Conservation (phyloP, 805 yeast genomes). For the Scheffersomyces spartinae region DNA sequence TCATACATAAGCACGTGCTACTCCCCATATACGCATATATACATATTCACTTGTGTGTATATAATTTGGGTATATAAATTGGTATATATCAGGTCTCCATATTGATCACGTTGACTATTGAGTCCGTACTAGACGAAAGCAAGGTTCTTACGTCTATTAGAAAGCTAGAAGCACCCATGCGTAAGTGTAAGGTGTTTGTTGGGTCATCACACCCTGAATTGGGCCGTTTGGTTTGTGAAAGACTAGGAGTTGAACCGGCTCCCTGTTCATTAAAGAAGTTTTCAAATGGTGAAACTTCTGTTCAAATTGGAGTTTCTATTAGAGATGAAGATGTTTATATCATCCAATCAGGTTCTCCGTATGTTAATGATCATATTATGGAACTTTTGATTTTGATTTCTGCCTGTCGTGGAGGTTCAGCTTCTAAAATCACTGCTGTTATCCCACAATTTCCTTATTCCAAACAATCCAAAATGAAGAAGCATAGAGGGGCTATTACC, state of each 20-base stretch:
- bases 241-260: slow-evolving; percentile 87
- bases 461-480: slow-evolving; percentile 95
- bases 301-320: slow-evolving; percentile 87
- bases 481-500: slow-evolving; percentile 96
- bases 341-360: slow-evolving; percentile 83
- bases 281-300: slow-evolving; percentile 96
- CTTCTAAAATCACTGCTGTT: slow-evolving; percentile 94
- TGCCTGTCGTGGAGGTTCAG: slow-evolving; percentile 97
- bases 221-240: slow-evolving; percentile 81
- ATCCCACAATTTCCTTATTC: slow-evolving; percentile 97
- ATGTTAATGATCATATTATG: slow-evolving; percentile 89
- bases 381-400: slow-evolving; percentile 85
- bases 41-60: background rate
- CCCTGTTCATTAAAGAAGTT: slow-evolving; percentile 86
- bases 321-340: slow-evolving; percentile 96
- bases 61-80: background rate
- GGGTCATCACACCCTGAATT: slow-evolving; percentile 95
- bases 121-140: too few species aligned
- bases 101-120: background rate
- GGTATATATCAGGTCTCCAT: background rate
- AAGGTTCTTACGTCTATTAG: background rate
- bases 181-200: slow-evolving; percentile 93
- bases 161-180: slow-evolving; percentile 40
- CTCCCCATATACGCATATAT: background rate
- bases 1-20: background rate